phyloP scores from a whole-genome alignment of 1,284 basidiomycete species.

The Moesziomyces sp. region DNA sequence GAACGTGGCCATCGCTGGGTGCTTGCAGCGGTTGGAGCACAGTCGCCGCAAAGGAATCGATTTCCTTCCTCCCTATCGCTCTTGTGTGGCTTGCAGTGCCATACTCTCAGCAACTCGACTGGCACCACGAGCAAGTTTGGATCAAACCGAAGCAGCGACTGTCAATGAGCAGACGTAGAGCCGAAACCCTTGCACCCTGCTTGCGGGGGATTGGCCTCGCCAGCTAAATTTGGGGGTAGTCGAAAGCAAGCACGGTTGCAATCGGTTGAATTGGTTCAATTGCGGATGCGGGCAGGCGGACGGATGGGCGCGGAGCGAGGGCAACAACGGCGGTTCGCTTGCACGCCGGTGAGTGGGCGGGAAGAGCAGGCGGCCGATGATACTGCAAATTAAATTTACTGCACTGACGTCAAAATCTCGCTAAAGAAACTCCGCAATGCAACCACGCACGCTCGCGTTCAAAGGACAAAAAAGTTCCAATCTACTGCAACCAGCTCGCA shows the following conservation, averaged over 20 bases:
- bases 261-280: neutral
- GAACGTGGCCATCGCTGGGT: neutral
- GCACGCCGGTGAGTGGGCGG: too few species aligned
- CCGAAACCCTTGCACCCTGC: too few species aligned
- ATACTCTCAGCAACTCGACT: neutral
- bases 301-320: too few species aligned
- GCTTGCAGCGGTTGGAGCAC: neutral
- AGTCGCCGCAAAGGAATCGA: neutral
- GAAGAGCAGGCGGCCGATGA: too few species aligned
- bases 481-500: neutral
- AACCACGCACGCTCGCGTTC: neutral
- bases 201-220: too few species aligned
- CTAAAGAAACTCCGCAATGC: conserved; percentile 21
- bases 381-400: neutral
- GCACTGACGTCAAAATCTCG: conserved; percentile 20
- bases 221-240: neutral
- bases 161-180: neutral
- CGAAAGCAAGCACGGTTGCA: neutral
- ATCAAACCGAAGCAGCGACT: neutral
- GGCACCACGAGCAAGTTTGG: neutral
- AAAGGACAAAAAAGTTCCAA: neutral
- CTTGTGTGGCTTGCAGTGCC: neutral
- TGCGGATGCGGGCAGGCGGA: neutral
- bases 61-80: too few species aligned
- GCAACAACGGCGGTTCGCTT: too few species aligned